These are phyloP conservation scores for Emmonsiellopsis sp. DNA, from an alignment of 2,329 filamentous ascomycete genomes.

Conservation along the genomic window DNA sequence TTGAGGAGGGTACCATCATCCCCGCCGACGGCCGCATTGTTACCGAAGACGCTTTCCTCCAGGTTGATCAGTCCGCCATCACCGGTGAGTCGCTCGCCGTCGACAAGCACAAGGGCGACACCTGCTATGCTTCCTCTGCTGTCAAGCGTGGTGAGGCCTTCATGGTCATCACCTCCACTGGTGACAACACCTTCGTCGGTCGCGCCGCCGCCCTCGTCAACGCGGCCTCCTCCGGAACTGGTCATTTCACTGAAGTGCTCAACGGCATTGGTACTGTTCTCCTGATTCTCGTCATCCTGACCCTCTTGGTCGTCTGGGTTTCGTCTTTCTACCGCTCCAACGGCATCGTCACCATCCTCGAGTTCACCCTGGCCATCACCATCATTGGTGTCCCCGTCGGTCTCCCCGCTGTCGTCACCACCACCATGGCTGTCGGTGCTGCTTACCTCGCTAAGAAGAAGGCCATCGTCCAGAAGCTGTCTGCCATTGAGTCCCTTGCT, in stretches of 20 bases:
- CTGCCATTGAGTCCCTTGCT: conserved; percentile 82
- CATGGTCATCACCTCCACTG: conserved; percentile 71
- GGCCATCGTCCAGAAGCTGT: conserved; percentile 87
- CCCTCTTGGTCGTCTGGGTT: conserved; percentile 74
- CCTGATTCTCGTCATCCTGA: conserved; percentile 69
- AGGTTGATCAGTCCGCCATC: conserved; percentile 86
- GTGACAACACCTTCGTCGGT: conserved; percentile 85
- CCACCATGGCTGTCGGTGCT: conserved; percentile 89
- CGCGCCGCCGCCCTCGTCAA: conserved; percentile 78
- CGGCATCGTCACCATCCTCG: conserved; percentile 65
- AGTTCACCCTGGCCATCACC: conserved; percentile 79
- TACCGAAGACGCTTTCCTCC: conserved; percentile 72
- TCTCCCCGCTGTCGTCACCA: conserved; percentile 87
- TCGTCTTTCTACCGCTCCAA: conserved; percentile 83
- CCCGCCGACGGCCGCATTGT: conserved; percentile 81
- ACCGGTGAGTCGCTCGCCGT: conserved; percentile 87
- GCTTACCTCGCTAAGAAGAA: conserved; percentile 87
- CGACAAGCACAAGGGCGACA: conserved; percentile 74
- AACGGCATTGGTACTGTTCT: conserved; percentile 78
- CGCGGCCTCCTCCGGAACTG: conserved; percentile 60
- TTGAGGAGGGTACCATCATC: conserved; percentile 87
- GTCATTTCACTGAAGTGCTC: conserved; percentile 86
- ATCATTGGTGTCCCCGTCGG: conserved; percentile 89
- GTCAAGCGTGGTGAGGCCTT: conserved; percentile 87
- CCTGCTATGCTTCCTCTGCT: conserved; percentile 74